Base-by-base conservation (phyloP, 331 rosid genomes). In the Rhamnella rubrinervis region DNA sequence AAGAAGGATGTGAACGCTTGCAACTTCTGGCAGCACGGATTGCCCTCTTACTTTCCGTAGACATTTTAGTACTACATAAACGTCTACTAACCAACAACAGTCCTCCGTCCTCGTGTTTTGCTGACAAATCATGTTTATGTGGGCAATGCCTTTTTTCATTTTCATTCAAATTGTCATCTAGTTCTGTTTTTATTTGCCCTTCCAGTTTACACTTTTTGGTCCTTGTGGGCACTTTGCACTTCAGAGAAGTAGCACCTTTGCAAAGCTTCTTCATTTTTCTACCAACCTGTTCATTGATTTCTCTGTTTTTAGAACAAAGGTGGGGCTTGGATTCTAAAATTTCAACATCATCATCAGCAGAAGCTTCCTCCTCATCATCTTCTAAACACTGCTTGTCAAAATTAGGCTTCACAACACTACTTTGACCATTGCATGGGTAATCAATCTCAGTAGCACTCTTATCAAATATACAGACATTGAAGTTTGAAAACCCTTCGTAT, bases 391-490 rank as follows among this genome's bases (percentile, higher is more conserved):
- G 8, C 17, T 3, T 19, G 8, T 16, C 46, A 28, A 68, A 2
- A 31, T 50, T 31, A 35, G 59, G 26, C 8, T 55, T 31, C 0
- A 23, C 19, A 26, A 44, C 31, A 5, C 9, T 56, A 17, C 55
- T 50, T 23, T 5, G 40, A 57, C 20, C 74, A 44, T 61, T 4
- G 20, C 23, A 25, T 16, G 89, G 86, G 61, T 85, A 85, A 15
- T 23, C 18, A 18, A 87, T 78, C 67, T 85, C 88, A 10, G 83
- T 57, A 55, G 73, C 75, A 65, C 73, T 80, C 5, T 16, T 13
- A 66, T 84, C 86, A 68, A 63, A 78, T 28, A 82, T 81, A 8
- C 70, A 10, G 37, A 78, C 88, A 41, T 19, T 7, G 63, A 87
- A 85, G 0, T 51, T 28, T 6, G 80, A 85, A 31, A 60, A 63